Conservation (phyloP, 1,284 basidiomycete genomes). For the Ceratobasidium sp. region DNA sequence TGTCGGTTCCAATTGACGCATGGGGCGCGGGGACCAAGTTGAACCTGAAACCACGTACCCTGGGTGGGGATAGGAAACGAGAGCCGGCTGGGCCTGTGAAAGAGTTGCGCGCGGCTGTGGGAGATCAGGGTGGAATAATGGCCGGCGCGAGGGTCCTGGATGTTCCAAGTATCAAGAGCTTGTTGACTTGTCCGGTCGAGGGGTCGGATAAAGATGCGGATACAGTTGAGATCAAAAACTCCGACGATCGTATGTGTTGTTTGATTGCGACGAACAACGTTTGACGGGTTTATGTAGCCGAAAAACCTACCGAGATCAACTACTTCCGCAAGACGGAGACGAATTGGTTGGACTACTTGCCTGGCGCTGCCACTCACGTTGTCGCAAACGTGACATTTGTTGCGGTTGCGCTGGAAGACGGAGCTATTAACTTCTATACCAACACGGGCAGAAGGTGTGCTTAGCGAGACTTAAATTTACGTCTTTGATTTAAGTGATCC, state of each 20-base stretch:
- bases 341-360: slow-evolving; percentile 91
- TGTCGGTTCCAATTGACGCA: slow-evolving; percentile 67
- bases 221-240: slow-evolving; percentile 84
- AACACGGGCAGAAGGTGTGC: slow-evolving; percentile 80
- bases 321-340: slow-evolving; percentile 73
- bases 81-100: slow-evolving; percentile 65
- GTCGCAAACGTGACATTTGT: slow-evolving; percentile 77
- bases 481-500: slow-evolving; percentile 42
- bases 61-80: slow-evolving; percentile 77
- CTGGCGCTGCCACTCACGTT: slow-evolving; percentile 75
- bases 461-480: slow-evolving; percentile 21
- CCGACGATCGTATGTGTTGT: slow-evolving; percentile 70
- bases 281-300: slow-evolving; percentile 33
- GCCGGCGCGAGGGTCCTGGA: slow-evolving; percentile 55
- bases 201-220: slow-evolving; percentile 68
- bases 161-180: slow-evolving; percentile 70
- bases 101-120: slow-evolving; percentile 63
- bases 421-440: slow-evolving; percentile 83
- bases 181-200: slow-evolving; percentile 71
- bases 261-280: not conserved
- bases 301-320: slow-evolving; percentile 79
- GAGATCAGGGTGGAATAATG: slow-evolving; percentile 51
- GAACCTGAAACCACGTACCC: slow-evolving; percentile 68
- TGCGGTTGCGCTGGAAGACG: slow-evolving; percentile 83
- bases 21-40: slow-evolving; percentile 46